Evolutionary conservation across 1,284 basidiomycete species (phyloP), one percentile per base, ranked within the genome.

Genomic region (Puccinia hordei): DNA sequence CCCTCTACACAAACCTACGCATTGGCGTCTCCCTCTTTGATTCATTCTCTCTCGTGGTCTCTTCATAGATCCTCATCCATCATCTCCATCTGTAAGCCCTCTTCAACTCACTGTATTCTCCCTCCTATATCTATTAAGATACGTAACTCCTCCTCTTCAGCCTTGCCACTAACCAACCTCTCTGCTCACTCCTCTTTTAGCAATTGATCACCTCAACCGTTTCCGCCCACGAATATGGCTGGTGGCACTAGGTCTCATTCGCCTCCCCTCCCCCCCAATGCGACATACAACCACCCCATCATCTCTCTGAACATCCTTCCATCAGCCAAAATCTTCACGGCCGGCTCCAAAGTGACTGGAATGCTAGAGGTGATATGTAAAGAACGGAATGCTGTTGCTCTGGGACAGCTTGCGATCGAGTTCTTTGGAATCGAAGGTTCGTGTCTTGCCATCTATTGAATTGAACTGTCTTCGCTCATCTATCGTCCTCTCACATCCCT

Each of bases 191-290:
- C 41, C 13, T 13, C 41, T 44, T 8, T 6, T 13, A 44, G 41
- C 33, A n/a, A n/a, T n/a, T n/a, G n/a, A n/a, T n/a, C n/a, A n/a
- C n/a, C n/a, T n/a, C n/a, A n/a, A 35, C 35, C 59, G 24, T 61
- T 35, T n/a, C 41, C 63, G 9, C 1, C 41, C 9, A n/a, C 38
- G 22, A 63, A 33, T 57, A 75, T 75, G 73, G 24, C 57, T 19
- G 55, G 35, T n/a, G n/a, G 27, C 41, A 71, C 49, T 24, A 46
- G 77, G 22, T 80, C 77, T 38, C 79, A 80, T 49, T 80, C 79
- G 3, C 79, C 79, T 19, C 79, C 79, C 30, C 72, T 80, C 12
- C 79, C 79, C 15, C 79, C 79, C 24, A 80, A 80, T 59, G 79
- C 79, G 13, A 57, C 79, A 35, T 80, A 80, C 55, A 38, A 78